These are phyloP conservation scores for Lanzia echinophila DNA, from an alignment of 2,329 filamentous ascomycete genomes.

Conservation along the genomic window DNA sequence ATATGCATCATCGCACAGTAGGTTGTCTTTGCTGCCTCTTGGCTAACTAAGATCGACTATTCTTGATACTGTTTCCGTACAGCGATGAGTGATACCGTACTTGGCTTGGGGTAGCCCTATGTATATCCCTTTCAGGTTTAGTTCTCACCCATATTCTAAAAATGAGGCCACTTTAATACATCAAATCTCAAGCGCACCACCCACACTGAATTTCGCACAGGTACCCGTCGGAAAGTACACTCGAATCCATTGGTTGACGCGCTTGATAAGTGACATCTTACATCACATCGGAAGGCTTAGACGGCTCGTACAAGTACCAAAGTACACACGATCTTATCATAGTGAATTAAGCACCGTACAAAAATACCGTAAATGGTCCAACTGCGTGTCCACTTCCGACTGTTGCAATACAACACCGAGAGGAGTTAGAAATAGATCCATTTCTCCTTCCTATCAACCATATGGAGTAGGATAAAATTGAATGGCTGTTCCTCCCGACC, in stretches of 20 bases:
- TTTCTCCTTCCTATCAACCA: too few species aligned
- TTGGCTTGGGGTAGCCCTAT: neutral
- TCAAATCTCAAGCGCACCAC: too few species aligned
- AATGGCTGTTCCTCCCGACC: too few species aligned
- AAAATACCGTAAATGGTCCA: too few species aligned
- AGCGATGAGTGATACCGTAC: neutral
- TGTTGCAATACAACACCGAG: too few species aligned
- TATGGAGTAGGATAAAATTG: too few species aligned
- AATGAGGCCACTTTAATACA: slow-evolving; percentile 1
- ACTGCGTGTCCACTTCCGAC: too few species aligned
- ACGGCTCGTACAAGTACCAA: neutral
- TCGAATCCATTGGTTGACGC: neutral
- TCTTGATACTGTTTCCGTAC: neutral
- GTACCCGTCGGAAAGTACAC: neutral
- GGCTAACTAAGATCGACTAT: neutral
- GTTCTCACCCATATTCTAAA: neutral
- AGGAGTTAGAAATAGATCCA: too few species aligned
- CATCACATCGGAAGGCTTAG: slow-evolving; percentile 7
- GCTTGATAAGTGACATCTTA: neutral
- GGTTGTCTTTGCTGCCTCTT: neutral
- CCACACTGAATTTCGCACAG: neutral
- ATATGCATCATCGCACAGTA: neutral
- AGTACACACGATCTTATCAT: neutral
- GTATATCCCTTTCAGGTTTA: slow-evolving; percentile 5
- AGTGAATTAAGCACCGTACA: too few species aligned